phyloP scores from a whole-genome alignment of 768 basidiomycete genomes.

The Boletus pseudopeckii region DNA sequence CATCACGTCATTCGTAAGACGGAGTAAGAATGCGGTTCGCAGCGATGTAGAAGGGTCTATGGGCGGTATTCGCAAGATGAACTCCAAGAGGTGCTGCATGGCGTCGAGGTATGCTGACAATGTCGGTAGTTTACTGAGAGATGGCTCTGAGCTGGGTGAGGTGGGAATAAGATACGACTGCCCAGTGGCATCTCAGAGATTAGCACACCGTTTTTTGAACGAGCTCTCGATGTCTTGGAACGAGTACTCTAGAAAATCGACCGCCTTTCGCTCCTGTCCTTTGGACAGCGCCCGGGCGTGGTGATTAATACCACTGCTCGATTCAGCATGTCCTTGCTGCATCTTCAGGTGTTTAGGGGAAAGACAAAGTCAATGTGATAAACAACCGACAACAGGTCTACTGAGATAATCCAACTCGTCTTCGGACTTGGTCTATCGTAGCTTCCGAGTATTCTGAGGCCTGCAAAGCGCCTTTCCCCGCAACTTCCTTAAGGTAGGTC shows the following conservation, averaged over 20 bases:
- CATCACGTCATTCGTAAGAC: constrained; percentile 66
- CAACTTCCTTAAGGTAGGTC: constrained; percentile 59
- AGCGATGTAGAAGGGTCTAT: constrained; percentile 66
- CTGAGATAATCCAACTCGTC: constrained; percentile 54
- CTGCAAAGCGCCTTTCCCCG: constrained; percentile 56
- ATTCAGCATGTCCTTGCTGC: neutral
- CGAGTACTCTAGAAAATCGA: constrained; percentile 61
- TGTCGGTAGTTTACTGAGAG: constrained; percentile 52
- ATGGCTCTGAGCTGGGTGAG: constrained; percentile 25
- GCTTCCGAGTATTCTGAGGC: constrained; percentile 58
- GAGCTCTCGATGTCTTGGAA: constrained; percentile 65
- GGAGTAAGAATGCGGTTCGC: constrained; percentile 65
- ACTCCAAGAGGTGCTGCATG: constrained; percentile 50
- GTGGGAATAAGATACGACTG: neutral
- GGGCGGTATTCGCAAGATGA: constrained; percentile 75
- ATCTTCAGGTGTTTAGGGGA: neutral
- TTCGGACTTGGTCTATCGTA: constrained; percentile 69
- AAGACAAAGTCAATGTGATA: neutral
- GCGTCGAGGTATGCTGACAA: constrained; percentile 58
- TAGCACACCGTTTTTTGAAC: constrained; percentile 75
- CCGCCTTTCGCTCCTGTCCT: constrained; percentile 60
- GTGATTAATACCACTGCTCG: neutral
- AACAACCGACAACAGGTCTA: constrained; percentile 22
- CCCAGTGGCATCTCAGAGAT: neutral
- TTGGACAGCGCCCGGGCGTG: constrained; percentile 39